phyloP scores from a whole-genome alignment of 257 asterid species.

The Nicotiana obtusifolia region DNA sequence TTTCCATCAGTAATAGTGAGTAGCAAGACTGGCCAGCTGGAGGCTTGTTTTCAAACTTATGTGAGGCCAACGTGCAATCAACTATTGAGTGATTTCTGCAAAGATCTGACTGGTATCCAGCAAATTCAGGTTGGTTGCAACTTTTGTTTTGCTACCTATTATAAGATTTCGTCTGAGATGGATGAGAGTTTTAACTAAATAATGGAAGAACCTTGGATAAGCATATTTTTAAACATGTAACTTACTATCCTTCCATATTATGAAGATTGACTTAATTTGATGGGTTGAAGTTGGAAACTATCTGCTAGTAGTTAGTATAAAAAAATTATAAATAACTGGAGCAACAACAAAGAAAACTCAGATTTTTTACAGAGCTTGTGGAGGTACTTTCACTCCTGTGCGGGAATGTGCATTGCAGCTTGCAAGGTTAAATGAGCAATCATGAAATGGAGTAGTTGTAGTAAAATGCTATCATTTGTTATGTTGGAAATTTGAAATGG shows the following conservation, averaged over 20 bases:
- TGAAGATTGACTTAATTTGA: not conserved
- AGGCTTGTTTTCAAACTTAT: constrained; percentile 77
- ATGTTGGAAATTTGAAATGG: not conserved
- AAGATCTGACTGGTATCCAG: constrained; percentile 91
- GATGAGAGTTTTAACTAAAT: not conserved
- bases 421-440: no score
- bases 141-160: not conserved
- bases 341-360: not conserved
- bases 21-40: constrained; percentile 66
- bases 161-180: not conserved
- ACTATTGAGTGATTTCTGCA: constrained; percentile 76
- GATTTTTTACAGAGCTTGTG: not conserved
- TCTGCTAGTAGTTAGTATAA: not conserved
- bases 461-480: not conserved
- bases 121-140: constrained; percentile 64
- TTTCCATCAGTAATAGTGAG: constrained; percentile 87
- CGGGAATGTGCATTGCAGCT: not conserved
- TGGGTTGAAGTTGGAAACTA: not conserved
- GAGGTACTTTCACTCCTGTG: not conserved
- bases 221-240: not conserved
- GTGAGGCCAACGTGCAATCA: constrained; percentile 83
- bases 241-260: not conserved
- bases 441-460: no score
- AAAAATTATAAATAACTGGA: not conserved
- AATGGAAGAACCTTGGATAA: not conserved